Base-by-base conservation (phyloP, 164 flowering plant genomes). In the Chimonanthus salicifolius region DNA sequence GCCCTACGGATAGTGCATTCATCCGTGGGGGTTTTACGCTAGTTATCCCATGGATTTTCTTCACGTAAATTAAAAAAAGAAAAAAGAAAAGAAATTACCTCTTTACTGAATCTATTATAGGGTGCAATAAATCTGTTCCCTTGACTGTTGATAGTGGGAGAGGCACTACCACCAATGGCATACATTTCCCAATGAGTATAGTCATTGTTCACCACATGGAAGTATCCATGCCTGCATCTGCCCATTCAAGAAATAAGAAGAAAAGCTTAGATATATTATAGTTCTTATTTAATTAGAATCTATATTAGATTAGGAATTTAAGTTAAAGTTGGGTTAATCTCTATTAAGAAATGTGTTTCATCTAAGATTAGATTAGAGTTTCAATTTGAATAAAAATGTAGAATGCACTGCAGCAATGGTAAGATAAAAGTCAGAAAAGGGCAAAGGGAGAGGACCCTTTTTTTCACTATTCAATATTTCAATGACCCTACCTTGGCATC, bases 81-180 rank as follows among this genome's bases (percentile, higher is more conserved):
- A 20, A 20, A 20, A 20, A 33, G 44, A n/a, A 71, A 18, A 58
- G 18, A 58, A 49, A 71, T 33, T 20, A 89, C 94, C 91, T 89
- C 94, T 72, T 92, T 92, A 75, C 54, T 81, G 78, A 64, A 50
- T 47, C 45, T 62, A 50, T 74, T 72, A 78, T 87, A 68, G 0
- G 97, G 92, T 48, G 97, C 97, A 49, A 90, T 82, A 74, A 85
- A 92, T 71, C 94, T 79, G 67, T 92, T 92, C 51, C 95, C 97
- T 74, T 92, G 92, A 75, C 97, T 89, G 78, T 87, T 87, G 66
- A 92, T 88, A 4, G 97, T 92, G 0, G 94, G 97, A 4, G 72
- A 11, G 4, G 89, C 91, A 82, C 97, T 92, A 6, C 97, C 97
- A 66, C 97, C 97, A 71, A 92, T 90, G 3, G 97, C 97, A 74